Base-by-base conservation (phyloP, 2,329 filamentous ascomycete genomes). In the Xylaria sp. region DNA sequence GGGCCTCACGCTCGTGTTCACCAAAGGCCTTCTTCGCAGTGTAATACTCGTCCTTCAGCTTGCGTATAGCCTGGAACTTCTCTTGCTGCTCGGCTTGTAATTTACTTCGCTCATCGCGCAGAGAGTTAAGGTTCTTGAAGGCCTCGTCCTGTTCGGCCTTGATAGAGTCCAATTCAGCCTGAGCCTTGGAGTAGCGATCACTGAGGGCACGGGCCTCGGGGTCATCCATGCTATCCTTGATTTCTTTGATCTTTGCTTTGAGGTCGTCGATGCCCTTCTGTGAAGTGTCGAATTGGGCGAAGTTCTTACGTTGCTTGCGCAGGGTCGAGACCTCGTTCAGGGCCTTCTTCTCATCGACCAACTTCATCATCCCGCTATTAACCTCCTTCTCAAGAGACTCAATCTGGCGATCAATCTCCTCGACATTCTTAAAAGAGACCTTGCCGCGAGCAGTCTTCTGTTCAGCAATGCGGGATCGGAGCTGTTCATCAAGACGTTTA, bases 261-360 rank as follows among this genome's bases (percentile, higher is more conserved):
- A 97, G 84, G 62, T 94, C 90, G 76, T 96, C 92, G 74, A 99
- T 98, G 73, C 87, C 87, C 86, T 97, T 97, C 83, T 98, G 93
- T 39, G 90, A 86, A 67, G 92, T 90, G 68, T 97, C 93, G 76
- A 98, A 91, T 70, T 90, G 88, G 66, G 90, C 89, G 80, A 99
- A 97, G 81, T 89, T 91, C 89, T 97, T 98, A 83, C 93, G 93
- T 77, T 92, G 88, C 85, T 97, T 97, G 81, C 92, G 91, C 73
- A 98, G 84, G 79, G 84, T 91, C 57, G 91, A 92, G 75, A 97
- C 91, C 76, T 97, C 93, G 59, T 87, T 83, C 23, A 98, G 86
- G 9, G 93, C 90, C 87, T 97, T 98, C 86, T 93, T 97, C 88
- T 98, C 96, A 76, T 99, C 96, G 12, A 98, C 96, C 60, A 99